Conservation (phyloP, 164 flowering plant species). For the Umbilicus rupestris region DNA sequence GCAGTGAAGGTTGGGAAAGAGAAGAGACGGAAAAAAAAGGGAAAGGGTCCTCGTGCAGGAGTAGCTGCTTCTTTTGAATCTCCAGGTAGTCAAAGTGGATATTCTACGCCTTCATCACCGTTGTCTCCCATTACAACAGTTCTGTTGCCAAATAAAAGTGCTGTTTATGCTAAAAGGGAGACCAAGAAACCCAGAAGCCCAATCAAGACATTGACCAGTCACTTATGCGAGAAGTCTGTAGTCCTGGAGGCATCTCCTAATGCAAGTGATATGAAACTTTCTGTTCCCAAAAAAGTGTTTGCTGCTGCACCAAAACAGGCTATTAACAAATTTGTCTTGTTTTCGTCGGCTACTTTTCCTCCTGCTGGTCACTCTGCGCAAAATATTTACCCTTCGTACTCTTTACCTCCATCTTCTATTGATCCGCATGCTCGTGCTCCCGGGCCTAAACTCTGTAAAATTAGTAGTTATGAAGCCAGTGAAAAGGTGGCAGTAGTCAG, state of each 20-base stretch:
- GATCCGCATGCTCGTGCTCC: constrained; percentile 76
- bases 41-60: constrained; percentile 31
- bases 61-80: constrained; percentile 40
- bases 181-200: constrained; percentile 23
- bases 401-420: constrained; percentile 39
- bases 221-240: constrained; percentile 14
- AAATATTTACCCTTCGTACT: constrained; percentile 16
- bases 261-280: constrained; percentile 12
- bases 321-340: constrained; percentile 28
- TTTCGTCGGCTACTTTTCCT: constrained; percentile 66
- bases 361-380: constrained; percentile 20
- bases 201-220: constrained; percentile 16
- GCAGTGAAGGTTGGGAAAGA: constrained; percentile 45
- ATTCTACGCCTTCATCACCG: constrained; percentile 88
- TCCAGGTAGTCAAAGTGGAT: constrained; percentile 89
- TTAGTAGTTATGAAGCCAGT: constrained; percentile 20
- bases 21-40: constrained; percentile 46
- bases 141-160: constrained; percentile 21
- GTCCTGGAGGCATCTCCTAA: constrained; percentile 11
- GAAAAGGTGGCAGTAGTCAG: constrained; percentile 15
- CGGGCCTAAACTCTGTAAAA: constrained; percentile 47
- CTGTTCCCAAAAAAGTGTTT: constrained; percentile 20
- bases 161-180: constrained; percentile 27
- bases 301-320: constrained; percentile 17
- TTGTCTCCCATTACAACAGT: constrained; percentile 52